Conservation (phyloP, 148 eudicot species). For the Diospyros lotus region DNA sequence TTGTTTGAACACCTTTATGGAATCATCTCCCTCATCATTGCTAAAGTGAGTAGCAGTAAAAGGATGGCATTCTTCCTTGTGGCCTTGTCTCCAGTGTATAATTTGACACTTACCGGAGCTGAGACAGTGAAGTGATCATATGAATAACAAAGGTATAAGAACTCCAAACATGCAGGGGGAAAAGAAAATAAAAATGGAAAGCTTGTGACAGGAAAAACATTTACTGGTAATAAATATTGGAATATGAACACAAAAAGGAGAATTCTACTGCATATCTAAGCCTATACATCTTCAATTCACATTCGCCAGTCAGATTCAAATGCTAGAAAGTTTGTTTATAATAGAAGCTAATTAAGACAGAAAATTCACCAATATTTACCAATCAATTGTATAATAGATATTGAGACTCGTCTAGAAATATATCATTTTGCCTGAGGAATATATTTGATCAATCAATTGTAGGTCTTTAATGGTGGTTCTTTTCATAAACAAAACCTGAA, state of each 20-base stretch:
- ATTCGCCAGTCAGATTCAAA: background rate
- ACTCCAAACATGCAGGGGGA: background rate
- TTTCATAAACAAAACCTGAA: no score
- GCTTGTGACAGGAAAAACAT: no score
- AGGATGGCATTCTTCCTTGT: constrained; percentile 70
- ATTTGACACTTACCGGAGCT: constrained; percentile 96
- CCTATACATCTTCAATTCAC: background rate
- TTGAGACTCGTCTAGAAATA: background rate
- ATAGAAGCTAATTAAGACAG: background rate
- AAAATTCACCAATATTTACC: background rate
- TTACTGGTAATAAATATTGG: no score
- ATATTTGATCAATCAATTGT: no score
- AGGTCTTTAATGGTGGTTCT: no score
- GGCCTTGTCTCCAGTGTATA: constrained; percentile 88
- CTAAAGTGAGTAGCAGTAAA: constrained; percentile 17
- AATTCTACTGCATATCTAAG: background rate
- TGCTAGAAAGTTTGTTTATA: background rate
- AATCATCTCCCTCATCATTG: constrained; percentile 28
- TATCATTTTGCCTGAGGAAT: no score
- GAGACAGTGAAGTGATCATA: constrained; percentile 24
- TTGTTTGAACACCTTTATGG: constrained; percentile 25
- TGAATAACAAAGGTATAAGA: constrained; percentile 7
- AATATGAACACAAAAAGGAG: background rate
- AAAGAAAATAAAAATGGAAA: background rate
- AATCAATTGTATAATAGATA: background rate